Percentiles rank a stretch among this genome's conserved stretches.
These are phyloP conservation scores for Quercus agrifolia DNA, from an alignment of 306 rosid species.

Conservation along the genomic window DNA sequence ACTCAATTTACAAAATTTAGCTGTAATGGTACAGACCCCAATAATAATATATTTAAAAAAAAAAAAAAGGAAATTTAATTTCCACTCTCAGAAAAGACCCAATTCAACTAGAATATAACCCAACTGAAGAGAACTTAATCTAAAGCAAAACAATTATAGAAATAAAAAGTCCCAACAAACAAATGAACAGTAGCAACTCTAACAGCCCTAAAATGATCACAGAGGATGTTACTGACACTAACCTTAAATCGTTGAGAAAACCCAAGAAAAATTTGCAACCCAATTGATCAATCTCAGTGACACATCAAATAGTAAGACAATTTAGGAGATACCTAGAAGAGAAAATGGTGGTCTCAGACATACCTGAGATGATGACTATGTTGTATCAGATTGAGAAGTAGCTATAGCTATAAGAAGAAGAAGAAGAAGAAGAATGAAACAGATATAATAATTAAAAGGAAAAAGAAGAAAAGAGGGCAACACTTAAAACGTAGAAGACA, in stretches of 20 bases:
- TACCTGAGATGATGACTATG: neutral
- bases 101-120: slow-evolving; percentile 3
- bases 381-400: neutral
- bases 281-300: neutral
- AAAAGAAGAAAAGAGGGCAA: neutral
- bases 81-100: neutral
- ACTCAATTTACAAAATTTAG: slow-evolving; percentile 4
- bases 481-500: neutral
- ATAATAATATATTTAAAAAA: neutral
- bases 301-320: neutral
- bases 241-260: neutral
- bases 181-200: neutral
- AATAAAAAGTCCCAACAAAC: neutral
- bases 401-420: neutral
- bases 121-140: neutral
- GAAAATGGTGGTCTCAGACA: neutral
- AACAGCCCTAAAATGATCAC: neutral
- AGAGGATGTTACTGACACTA: neutral
- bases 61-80: neutral
- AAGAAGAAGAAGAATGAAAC: neutral
- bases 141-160: neutral
- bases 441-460: neutral
- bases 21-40: neutral
- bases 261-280: neutral
- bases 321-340: neutral